These are phyloP conservation scores for Bipolaris cookei DNA, from an alignment of 2,329 filamentous ascomycete genomes.

Conservation along the genomic window DNA sequence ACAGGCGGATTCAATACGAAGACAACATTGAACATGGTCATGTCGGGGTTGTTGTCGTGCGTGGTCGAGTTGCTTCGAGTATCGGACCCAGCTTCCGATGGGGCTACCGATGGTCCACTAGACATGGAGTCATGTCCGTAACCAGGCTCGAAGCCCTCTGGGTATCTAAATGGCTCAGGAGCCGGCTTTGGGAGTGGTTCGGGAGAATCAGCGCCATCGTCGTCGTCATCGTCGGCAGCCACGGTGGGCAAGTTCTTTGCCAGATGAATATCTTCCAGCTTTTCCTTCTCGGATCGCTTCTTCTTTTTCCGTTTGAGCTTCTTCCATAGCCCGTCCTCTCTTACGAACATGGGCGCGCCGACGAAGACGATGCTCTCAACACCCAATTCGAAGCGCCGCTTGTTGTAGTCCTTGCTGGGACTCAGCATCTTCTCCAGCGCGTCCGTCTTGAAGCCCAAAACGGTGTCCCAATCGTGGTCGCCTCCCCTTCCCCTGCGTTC, in stretches of 20 bases:
- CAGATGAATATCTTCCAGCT: conserved; percentile 28
- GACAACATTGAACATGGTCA: conserved; percentile 98
- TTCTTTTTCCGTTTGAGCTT: conserved; percentile 44
- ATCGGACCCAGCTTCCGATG: conserved; percentile 49
- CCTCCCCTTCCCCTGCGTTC: conserved; percentile 31
- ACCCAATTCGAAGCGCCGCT: conserved; percentile 50
- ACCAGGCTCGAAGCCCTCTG: conserved; percentile 48
- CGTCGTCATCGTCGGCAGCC: conserved; percentile 17
- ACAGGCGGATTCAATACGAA: conserved; percentile 85
- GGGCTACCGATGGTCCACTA: conserved; percentile 35
- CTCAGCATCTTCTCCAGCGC: conserved; percentile 51
- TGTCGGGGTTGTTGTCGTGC: conserved; percentile 64
- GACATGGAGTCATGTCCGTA: conserved; percentile 47
- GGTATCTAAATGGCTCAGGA: conserved; percentile 41
- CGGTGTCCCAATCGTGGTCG: conserved; percentile 47
- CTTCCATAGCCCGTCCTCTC: conserved; percentile 51
- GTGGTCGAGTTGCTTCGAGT: conserved; percentile 50
- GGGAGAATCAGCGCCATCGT: conserved; percentile 16
- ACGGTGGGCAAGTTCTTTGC: conserved; percentile 27
- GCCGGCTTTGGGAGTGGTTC: conserved; percentile 19
- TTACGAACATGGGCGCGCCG: conserved; percentile 52
- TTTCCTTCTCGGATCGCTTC: conserved; percentile 32
- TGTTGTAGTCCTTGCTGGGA: conserved; percentile 48
- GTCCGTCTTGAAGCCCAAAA: conserved; percentile 50
- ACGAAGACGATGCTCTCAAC: conserved; percentile 51